Conservation (phyloP, 179 eudicot genomes). For the Dionaea muscipula region DNA sequence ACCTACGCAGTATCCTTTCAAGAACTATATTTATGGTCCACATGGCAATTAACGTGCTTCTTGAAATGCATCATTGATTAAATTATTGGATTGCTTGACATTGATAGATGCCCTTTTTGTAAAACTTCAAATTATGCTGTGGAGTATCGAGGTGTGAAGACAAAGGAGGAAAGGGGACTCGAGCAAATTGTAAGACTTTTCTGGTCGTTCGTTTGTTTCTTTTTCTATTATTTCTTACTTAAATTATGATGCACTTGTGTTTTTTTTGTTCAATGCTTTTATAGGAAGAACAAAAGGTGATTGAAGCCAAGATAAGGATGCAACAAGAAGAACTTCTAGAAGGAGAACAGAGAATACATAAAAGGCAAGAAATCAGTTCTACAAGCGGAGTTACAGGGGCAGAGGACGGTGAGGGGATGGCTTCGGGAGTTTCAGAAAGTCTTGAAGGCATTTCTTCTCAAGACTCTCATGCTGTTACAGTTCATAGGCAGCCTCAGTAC, state of each 20-base stretch:
- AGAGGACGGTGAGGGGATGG: slow-evolving; percentile 36
- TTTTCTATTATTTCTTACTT: neutral
- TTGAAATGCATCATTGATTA: neutral
- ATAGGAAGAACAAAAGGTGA: slow-evolving; percentile 96
- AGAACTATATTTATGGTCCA: neutral
- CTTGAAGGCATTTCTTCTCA: slow-evolving; percentile 40
- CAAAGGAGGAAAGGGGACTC: slow-evolving; percentile 82
- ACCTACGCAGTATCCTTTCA: slow-evolving; percentile 93
- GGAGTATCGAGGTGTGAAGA: slow-evolving; percentile 86
- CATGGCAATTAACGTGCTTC: neutral
- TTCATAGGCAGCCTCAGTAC: slow-evolving; percentile 27
- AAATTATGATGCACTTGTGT: neutral
- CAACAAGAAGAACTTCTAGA: slow-evolving; percentile 73
- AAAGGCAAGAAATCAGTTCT: slow-evolving; percentile 36
- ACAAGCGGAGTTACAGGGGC: slow-evolving; percentile 28
- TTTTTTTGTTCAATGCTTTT: slow-evolving; percentile 11
- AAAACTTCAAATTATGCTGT: slow-evolving; percentile 90
- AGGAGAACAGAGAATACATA: slow-evolving; percentile 59
- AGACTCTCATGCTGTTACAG: slow-evolving; percentile 25
- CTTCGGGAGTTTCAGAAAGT: slow-evolving; percentile 43
- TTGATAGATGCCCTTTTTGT: slow-evolving; percentile 83
- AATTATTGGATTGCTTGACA: slow-evolving; percentile 27
- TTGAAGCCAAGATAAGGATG: slow-evolving; percentile 99
- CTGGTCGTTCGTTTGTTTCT: neutral
- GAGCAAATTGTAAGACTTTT: slow-evolving; percentile 79